Percentiles rank a stretch among this genome's conserved stretches.
phyloP scores from a whole-genome alignment of 2,329 filamentous ascomycete genomes.

The Arthrobotrys musiformis region DNA sequence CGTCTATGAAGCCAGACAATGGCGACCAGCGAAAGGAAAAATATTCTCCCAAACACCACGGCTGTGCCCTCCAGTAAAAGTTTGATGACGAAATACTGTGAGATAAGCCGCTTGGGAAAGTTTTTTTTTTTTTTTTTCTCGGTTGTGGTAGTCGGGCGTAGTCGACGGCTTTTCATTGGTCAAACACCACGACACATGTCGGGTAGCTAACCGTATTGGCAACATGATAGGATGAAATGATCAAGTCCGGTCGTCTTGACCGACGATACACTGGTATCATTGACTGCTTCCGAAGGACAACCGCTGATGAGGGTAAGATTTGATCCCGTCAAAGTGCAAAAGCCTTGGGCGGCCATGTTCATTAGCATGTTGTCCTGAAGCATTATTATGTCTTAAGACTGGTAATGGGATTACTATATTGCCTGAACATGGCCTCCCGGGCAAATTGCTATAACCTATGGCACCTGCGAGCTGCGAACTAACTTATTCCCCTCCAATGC shows the following conservation, averaged over 20 bases:
- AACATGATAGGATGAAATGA: constrained; percentile 90
- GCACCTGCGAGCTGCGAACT: not conserved
- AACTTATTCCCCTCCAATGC: not conserved
- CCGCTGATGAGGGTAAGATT: constrained; percentile 79
- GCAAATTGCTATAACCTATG: not conserved
- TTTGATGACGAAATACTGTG: constrained; percentile 44
- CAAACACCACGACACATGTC: constrained; percentile 58
- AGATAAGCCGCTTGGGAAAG: constrained; percentile 39
- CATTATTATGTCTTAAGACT: not conserved
- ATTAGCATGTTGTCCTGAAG: not conserved
- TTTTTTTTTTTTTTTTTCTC: constrained; percentile 48
- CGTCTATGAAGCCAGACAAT: not conserved
- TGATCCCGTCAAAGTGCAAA: not conserved
- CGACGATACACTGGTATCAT: constrained; percentile 92
- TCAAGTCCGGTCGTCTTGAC: constrained; percentile 98
- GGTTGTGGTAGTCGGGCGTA: constrained; percentile 13
- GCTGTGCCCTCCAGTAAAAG: constrained; percentile 2
- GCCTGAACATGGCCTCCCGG: not conserved
- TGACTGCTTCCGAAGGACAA: constrained; percentile 96
- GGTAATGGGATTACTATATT: not conserved
- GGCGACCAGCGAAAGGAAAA: not conserved
- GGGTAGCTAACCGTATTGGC: constrained; percentile 54
- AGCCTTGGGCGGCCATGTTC: not conserved
- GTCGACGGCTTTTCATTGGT: constrained; percentile 37
- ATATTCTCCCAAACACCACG: not conserved